Percentiles rank a stretch among this genome's conserved stretches.
Conservation (phyloP, 208 protist species). For the Naegleria lovaniensis region DNA sequence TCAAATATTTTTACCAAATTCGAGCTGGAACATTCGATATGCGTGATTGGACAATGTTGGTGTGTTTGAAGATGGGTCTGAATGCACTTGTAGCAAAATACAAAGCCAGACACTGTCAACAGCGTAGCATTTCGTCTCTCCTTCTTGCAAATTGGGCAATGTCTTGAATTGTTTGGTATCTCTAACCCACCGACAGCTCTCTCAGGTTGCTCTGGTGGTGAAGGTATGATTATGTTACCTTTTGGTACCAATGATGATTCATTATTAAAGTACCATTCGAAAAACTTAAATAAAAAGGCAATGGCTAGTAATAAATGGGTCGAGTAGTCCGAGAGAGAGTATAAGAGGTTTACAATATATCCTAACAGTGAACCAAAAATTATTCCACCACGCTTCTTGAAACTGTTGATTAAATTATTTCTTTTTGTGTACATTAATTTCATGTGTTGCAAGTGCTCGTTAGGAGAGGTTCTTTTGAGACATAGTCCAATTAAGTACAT, state of each 20-base stretch:
- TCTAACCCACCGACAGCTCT: neutral
- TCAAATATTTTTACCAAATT: constrained; percentile 4
- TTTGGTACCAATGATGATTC: neutral
- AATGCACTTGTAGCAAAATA: constrained; percentile 23
- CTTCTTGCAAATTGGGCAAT: neutral
- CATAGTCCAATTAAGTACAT: neutral
- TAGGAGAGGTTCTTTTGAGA: neutral
- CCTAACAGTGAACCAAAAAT: neutral
- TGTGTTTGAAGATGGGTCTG: neutral
- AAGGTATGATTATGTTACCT: neutral
- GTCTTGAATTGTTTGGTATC: neutral
- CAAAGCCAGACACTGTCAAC: constrained; percentile 19
- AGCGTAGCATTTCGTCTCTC: neutral
- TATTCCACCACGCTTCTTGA: neutral
- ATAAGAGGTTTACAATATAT: neutral
- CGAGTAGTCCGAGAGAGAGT: constrained; percentile 13
- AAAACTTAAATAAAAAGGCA: constrained; percentile 14
- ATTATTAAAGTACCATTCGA: constrained; percentile 11
- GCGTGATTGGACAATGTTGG: neutral
- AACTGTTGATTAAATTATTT: neutral
- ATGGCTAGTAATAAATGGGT: constrained; percentile 5
- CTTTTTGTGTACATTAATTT: neutral
- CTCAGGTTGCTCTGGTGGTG: neutral
- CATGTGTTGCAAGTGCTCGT: neutral
- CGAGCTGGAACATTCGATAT: neutral